Percentiles rank a stretch among this genome's conserved stretches.
phyloP scores from a whole-genome alignment of 805 yeast species.

The Brettanomyces anomalus region DNA sequence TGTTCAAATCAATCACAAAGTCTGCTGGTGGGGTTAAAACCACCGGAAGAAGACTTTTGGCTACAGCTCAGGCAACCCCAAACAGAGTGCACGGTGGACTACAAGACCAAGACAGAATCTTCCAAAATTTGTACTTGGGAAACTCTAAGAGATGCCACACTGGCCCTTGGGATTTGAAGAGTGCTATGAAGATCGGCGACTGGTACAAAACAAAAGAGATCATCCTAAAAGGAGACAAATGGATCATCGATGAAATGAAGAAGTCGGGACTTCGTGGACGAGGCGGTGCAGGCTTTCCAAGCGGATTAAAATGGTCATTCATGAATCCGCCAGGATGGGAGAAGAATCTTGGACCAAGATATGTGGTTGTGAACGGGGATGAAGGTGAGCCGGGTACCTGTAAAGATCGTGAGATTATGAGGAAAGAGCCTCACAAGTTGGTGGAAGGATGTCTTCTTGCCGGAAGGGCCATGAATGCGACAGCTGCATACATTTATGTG shows the following conservation, averaged over 20 bases:
- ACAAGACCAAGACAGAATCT: conserved; percentile 76
- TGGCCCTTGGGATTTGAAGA: conserved; percentile 45
- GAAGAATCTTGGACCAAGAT: conserved; percentile 81
- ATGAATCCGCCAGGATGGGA: conserved; percentile 97
- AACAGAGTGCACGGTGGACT: conserved; percentile 62
- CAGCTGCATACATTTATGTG: conserved; percentile 86
- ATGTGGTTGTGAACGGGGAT: conserved; percentile 84
- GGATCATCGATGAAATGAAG: conserved; percentile 87
- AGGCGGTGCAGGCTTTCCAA: conserved; percentile 93
- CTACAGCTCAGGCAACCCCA: conserved; percentile 42
- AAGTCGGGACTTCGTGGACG: conserved; percentile 81
- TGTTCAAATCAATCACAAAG: background rate
- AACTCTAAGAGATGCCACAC: conserved; percentile 54
- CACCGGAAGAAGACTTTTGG: conserved; percentile 15
- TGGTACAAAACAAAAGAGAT: conserved; percentile 90
- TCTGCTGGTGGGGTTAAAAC: background rate
- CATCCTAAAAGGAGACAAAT: conserved; percentile 70
- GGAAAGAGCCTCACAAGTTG: conserved; percentile 87
- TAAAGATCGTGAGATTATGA: conserved; percentile 83
- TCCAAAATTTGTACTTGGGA: conserved; percentile 62
- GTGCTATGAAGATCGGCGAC: conserved; percentile 76
- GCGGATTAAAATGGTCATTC: conserved; percentile 86
- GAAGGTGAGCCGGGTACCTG: conserved; percentile 96
- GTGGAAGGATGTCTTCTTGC: conserved; percentile 88
- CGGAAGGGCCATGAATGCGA: conserved; percentile 88